These are phyloP conservation scores for Canavalia ensiformis DNA, from an alignment of 306 rosid species.

Conservation along the genomic window DNA sequence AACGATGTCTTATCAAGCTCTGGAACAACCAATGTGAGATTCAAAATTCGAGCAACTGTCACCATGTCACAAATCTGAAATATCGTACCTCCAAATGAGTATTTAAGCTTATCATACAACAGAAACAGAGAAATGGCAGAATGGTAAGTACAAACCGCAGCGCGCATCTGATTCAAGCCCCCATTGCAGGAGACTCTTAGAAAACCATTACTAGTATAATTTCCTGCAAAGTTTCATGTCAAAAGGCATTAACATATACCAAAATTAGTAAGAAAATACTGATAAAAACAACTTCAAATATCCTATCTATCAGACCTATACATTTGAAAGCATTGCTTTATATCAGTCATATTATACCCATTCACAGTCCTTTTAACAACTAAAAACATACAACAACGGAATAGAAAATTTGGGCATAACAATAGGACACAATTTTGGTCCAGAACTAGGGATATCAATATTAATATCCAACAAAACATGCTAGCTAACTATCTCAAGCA, in stretches of 20 bases:
- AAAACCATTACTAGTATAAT: constrained; percentile 96
- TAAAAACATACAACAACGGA: not conserved
- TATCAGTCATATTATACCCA: constrained; percentile 17
- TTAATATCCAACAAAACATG: constrained; percentile 11
- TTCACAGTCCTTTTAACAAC: constrained; percentile 29
- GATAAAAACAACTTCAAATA: constrained; percentile 9
- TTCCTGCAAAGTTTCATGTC: constrained; percentile 60
- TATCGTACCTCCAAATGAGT: constrained; percentile 48
- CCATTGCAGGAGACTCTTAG: constrained; percentile 98
- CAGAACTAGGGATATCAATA: not conserved
- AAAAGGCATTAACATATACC: constrained; percentile 23
- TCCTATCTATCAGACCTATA: not conserved
- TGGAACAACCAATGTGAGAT: constrained; percentile 95
- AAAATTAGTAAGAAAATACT: constrained; percentile 29
- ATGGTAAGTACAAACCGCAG: constrained; percentile 79
- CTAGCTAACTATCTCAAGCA: constrained; percentile 31
- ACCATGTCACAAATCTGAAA: constrained; percentile 99
- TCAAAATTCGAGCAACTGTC: constrained; percentile 90
- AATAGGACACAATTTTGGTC: constrained; percentile 9
- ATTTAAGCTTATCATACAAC: constrained; percentile 30
- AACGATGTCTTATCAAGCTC: constrained; percentile 97
- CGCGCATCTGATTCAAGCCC: constrained; percentile 99
- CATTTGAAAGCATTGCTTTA: constrained; percentile 28
- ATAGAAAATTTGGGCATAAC: constrained; percentile 21
- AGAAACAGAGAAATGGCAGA: constrained; percentile 29